Evolutionary conservation across 768 basidiomycete species (phyloP).

Genomic region (Collybiopsis luxurians): DNA sequence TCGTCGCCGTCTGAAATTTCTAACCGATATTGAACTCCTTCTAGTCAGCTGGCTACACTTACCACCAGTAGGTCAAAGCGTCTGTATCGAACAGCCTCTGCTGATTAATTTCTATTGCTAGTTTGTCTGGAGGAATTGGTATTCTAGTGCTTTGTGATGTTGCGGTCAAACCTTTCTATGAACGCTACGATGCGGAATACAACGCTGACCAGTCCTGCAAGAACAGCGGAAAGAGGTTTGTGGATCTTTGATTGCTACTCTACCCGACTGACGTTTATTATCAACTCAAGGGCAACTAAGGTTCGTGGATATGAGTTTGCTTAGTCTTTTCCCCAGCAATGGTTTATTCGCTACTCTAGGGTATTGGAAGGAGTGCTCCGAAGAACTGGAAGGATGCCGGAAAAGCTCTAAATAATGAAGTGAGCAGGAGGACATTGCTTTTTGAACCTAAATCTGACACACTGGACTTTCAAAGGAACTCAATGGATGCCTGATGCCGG

Average conservation of each 20-base stretch:
- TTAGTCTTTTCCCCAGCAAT: constrained; percentile 22
- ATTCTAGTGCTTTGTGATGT: constrained; percentile 63
- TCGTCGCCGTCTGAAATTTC: background rate
- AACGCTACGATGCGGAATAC: constrained; percentile 43
- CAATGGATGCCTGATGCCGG: constrained; percentile 58
- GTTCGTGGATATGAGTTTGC: too few species aligned
- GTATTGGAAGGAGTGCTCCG: constrained; percentile 51
- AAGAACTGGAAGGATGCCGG: constrained; percentile 60
- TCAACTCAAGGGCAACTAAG: too few species aligned
- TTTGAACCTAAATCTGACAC: too few species aligned
- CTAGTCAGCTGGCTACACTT: constrained; percentile 57
- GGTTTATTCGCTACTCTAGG: constrained; percentile 55
- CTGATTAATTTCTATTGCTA: constrained; percentile 18
- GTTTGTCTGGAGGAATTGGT: constrained; percentile 49
- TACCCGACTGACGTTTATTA: background rate
- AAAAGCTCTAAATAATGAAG: constrained; percentile 39
- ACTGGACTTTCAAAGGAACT: constrained; percentile 38
- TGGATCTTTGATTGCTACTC: background rate
- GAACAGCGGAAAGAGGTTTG: constrained; percentile 31
- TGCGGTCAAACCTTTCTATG: constrained; percentile 53
- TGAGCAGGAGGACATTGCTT: too few species aligned
- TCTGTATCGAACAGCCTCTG: background rate
- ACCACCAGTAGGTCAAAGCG: constrained; percentile 36
- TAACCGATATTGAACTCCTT: background rate
- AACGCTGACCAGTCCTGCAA: constrained; percentile 50